These are phyloP conservation scores for Ogataea hybrid DNA, from an alignment of 1,139 yeast species.

Conservation along the genomic window DNA sequence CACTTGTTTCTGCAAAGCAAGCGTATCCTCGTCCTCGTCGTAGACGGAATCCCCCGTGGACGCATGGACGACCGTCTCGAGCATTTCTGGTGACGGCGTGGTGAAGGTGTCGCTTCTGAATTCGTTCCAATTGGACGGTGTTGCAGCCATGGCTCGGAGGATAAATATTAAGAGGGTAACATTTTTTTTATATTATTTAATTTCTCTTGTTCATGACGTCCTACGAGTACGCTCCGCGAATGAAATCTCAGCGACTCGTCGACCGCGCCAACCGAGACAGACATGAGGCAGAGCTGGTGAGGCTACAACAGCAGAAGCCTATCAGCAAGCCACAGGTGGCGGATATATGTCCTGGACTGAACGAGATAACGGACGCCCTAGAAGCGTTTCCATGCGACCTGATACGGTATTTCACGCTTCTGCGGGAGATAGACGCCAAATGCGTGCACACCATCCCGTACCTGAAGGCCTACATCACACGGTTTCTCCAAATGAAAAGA, in stretches of 20 bases:
- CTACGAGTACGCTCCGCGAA: slow-evolving; percentile 46
- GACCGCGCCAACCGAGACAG: slow-evolving; percentile 31
- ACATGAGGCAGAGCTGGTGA: slow-evolving; percentile 18
- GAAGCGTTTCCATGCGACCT: slow-evolving; percentile 88
- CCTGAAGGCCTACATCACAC: slow-evolving; percentile 55
- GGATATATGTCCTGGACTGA: slow-evolving; percentile 77
- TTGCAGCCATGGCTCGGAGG: background rate
- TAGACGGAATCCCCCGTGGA: slow-evolving; percentile 88
- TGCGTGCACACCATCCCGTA: slow-evolving; percentile 75
- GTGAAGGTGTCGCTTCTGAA: slow-evolving; percentile 92
- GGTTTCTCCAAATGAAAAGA: slow-evolving; percentile 49
- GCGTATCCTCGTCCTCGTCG: slow-evolving; percentile 74
- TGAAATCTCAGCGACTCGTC: slow-evolving; percentile 46
- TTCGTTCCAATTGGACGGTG: slow-evolving; percentile 28
- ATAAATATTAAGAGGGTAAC: slow-evolving; percentile 8
- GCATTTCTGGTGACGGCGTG: slow-evolving; percentile 80
- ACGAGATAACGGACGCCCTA: slow-evolving; percentile 87
- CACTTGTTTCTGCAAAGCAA: slow-evolving; percentile 61
- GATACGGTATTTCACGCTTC: slow-evolving; percentile 78
- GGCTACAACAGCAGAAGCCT: slow-evolving; percentile 14
- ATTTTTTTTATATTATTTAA: background rate
- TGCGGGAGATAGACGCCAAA: slow-evolving; percentile 94
- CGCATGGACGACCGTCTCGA: slow-evolving; percentile 56
- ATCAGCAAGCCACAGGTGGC: slow-evolving; percentile 21
- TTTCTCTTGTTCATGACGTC: slow-evolving; percentile 10